These are phyloP conservation scores for Phytophthora idaei DNA, from an alignment of 352 stramenopile species.

Conservation along the genomic window DNA sequence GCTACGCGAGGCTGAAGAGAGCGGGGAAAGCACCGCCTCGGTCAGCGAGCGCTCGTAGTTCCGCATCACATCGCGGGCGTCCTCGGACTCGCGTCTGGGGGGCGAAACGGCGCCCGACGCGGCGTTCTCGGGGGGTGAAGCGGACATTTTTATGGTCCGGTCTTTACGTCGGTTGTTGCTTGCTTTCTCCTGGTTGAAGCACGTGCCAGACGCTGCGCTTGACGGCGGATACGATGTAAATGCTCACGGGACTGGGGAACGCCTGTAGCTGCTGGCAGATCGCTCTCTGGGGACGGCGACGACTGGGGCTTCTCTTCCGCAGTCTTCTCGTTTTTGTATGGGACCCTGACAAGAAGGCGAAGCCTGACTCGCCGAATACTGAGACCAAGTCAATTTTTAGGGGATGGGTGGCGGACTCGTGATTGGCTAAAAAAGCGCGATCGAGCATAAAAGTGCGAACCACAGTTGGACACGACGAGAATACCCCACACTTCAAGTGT, in stretches of 20 bases:
- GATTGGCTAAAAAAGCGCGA: slow-evolving; percentile 24
- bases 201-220: slow-evolving; percentile 8
- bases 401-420: not conserved
- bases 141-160: slow-evolving; percentile 8
- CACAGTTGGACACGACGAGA: slow-evolving; percentile 1
- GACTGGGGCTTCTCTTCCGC: slow-evolving; percentile 29
- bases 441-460: slow-evolving; percentile 1
- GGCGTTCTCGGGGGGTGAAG: not conserved
- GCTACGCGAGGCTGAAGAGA: slow-evolving; percentile 3
- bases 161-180: slow-evolving; percentile 6
- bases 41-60: slow-evolving; percentile 32
- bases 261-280: slow-evolving; percentile 11
- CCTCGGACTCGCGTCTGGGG: slow-evolving; percentile 11
- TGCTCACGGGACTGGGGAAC: slow-evolving; percentile 2
- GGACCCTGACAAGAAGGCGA: slow-evolving; percentile 15
- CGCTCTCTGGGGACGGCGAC: slow-evolving; percentile 22
- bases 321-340: slow-evolving; percentile 22
- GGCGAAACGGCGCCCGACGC: not conserved
- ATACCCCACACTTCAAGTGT: slow-evolving; percentile 9
- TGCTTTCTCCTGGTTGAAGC: slow-evolving; percentile 26
- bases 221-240: slow-evolving; percentile 11
- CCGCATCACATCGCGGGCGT: slow-evolving; percentile 30
- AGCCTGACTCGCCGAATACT: slow-evolving; percentile 9
- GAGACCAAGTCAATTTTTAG: slow-evolving; percentile 6
- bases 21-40: slow-evolving; percentile 19